Evolutionary conservation across 1,284 basidiomycete genomes (phyloP).

Genomic region (Megacollybia platyphylla): DNA sequence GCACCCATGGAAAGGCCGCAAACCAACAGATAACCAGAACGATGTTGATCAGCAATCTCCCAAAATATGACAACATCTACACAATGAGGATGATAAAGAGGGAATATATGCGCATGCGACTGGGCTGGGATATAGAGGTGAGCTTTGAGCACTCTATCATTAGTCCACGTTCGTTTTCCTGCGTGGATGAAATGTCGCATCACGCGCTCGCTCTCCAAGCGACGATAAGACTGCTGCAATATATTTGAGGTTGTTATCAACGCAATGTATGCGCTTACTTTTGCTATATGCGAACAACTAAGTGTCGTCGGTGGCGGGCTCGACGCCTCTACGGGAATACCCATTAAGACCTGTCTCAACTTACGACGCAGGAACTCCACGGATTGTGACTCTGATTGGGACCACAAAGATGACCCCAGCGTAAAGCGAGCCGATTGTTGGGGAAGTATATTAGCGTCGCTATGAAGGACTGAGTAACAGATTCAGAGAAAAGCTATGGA

Average conservation of each 20-base stretch:
- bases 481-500: constrained; percentile 6
- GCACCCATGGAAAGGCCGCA: constrained; percentile 57
- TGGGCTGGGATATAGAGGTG: constrained; percentile 53
- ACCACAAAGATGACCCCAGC: constrained; percentile 28
- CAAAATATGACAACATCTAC: constrained; percentile 69
- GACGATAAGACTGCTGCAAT: background rate
- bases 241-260: background rate
- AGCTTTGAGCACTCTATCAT: constrained; percentile 22
- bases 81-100: constrained; percentile 62
- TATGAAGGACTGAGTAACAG: constrained; percentile 13
- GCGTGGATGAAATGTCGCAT: constrained; percentile 35
- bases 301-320: constrained; percentile 46
- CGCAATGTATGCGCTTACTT: constrained; percentile 21
- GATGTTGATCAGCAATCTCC: constrained; percentile 44
- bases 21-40: constrained; percentile 48
- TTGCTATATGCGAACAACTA: constrained; percentile 30
- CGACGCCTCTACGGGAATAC: constrained; percentile 23
- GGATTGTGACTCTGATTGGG: constrained; percentile 25
- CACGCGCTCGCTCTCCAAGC: constrained; percentile 10
- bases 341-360: constrained; percentile 41
- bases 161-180: constrained; percentile 28
- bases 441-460: constrained; percentile 29
- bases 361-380: constrained; percentile 37
- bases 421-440: constrained; percentile 35
- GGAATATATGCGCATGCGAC: constrained; percentile 53